Base-by-base conservation (phyloP, 306 rosid species). In the Prunus kanzakura region DNA sequence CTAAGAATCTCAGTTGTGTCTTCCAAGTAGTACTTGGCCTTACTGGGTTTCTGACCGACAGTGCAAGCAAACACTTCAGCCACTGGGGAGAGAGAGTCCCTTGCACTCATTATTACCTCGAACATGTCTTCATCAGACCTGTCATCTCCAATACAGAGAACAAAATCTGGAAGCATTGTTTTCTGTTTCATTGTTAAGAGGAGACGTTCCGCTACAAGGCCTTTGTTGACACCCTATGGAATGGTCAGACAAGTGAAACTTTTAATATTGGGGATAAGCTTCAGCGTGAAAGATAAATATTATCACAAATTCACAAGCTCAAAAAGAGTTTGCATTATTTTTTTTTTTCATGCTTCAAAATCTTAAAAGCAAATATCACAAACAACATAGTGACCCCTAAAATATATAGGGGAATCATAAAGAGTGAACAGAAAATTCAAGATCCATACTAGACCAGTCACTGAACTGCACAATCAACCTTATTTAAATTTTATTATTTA, bases 71-170 rank as follows among this genome's bases (percentile, higher is more conserved):
- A 88, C 64, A 88, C 82, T 52, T 88, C 89, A 0, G 88, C 87
- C 8, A 77, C 86, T 0, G 89, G 86, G 20, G 84, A 84, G 64
- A 88, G 86, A 51, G 86, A 73, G 25, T 72, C 85, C 64, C 72
- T 71, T n/a, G 89, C 78, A 64, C 80, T 77, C 55, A 8, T 49
- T 76, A 88, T 88, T 57, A 79, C 85, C 80, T 90, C 96, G 8
- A 93, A 93, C 98, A 93, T 91, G 72, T 93, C 98, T 82, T 93
- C 98, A 1, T 91, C 97, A 0, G 98, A 93, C 71, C 96, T 83
- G 84, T 93, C 97, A 67, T 93, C 98, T 55, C 98, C 98, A 54
- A 93, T 91, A 52, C 98, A 93, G 43, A 93, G 81, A 72, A 93
- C 92, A 51, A 93, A 91, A 75, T 93, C 97, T 18, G 96, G 96